Evolutionary conservation across 768 basidiomycete genomes (phyloP).

Genomic region (Lentinula lateritia): DNA sequence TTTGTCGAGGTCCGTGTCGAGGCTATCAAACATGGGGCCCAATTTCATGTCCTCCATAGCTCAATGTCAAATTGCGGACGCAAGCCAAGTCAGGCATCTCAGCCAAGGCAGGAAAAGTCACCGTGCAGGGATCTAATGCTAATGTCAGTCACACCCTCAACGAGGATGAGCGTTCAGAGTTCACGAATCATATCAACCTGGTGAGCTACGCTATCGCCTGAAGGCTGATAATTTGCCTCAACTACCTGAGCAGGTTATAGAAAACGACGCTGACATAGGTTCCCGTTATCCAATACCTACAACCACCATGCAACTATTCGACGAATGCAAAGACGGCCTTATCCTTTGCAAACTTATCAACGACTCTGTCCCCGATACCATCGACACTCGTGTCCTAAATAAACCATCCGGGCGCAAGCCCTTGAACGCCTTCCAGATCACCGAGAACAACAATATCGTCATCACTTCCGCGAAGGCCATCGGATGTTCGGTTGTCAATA

Average conservation of each 20-base stretch:
- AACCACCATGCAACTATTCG: constrained; percentile 97
- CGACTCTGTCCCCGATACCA: constrained; percentile 98
- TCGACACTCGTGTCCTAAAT: constrained; percentile 97
- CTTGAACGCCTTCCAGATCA: constrained; percentile 97
- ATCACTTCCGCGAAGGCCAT: constrained; percentile 98
- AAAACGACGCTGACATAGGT: constrained; percentile 83
- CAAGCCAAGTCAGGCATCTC: constrained; percentile 41
- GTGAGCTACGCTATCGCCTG: constrained; percentile 38
- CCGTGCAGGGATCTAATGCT: constrained; percentile 89
- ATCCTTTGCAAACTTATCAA: constrained; percentile 98
- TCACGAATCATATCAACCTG: constrained; percentile 97
- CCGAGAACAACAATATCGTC: constrained; percentile 99
- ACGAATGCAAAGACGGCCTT: constrained; percentile 93
- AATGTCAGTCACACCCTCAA: constrained; percentile 97
- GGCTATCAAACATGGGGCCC: constrained; percentile 3
- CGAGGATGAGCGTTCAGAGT: constrained; percentile 91
- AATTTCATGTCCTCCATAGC: constrained; percentile 30
- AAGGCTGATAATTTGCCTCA: neutral
- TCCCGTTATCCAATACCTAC: constrained; percentile 87
- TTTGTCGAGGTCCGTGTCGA: constrained; percentile 84
- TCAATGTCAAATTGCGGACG: constrained; percentile 74
- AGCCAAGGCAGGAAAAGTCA: constrained; percentile 83
- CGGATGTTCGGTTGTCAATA: constrained; percentile 98
- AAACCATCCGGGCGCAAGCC: constrained; percentile 75
- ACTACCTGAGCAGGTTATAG: constrained; percentile 63